phyloP scores from a whole-genome alignment of 495 filamentous ascomycete genomes.

The Xanthoparmelia taractica region DNA sequence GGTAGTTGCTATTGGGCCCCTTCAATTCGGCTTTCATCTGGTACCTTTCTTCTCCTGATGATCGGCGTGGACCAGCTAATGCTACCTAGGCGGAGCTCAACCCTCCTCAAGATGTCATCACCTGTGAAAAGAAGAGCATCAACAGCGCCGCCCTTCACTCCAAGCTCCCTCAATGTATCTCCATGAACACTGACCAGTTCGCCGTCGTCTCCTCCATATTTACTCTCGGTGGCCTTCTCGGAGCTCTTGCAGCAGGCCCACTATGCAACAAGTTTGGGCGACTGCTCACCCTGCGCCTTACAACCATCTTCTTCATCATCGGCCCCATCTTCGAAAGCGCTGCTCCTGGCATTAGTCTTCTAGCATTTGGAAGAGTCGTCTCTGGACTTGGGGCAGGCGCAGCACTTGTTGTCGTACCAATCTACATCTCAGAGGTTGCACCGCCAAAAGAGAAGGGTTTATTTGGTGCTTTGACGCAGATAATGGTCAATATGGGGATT shows the following conservation, averaged over 20 bases:
- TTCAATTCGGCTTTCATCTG: constrained; percentile 92
- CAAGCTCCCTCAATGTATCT: constrained; percentile 66
- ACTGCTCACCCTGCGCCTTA: constrained; percentile 59
- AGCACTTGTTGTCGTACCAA: constrained; percentile 85
- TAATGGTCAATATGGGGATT: constrained; percentile 93
- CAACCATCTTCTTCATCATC: constrained; percentile 64
- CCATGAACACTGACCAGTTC: constrained; percentile 68
- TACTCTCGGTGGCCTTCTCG: constrained; percentile 79
- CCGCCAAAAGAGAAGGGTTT: constrained; percentile 71
- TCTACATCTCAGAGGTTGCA: constrained; percentile 87
- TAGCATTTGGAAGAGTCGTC: constrained; percentile 68
- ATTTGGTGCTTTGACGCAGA: constrained; percentile 86
- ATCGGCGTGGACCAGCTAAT: constrained; percentile 22
- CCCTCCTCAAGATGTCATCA: constrained; percentile 83
- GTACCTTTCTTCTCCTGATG: constrained; percentile 39
- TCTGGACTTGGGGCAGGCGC: constrained; percentile 80
- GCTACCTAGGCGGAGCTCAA: constrained; percentile 76
- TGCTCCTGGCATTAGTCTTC: constrained; percentile 54
- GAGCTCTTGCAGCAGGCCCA: constrained; percentile 71
- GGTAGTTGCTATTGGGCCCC: constrained; percentile 65
- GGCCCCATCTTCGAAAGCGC: constrained; percentile 70
- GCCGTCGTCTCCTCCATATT: constrained; percentile 82
- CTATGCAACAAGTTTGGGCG: constrained; percentile 55
- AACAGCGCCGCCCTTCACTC: constrained; percentile 24
- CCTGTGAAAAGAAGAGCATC: constrained; percentile 54